Evolutionary conservation across 345 rosid genomes (phyloP).

Genomic region (Pistacia vera): DNA sequence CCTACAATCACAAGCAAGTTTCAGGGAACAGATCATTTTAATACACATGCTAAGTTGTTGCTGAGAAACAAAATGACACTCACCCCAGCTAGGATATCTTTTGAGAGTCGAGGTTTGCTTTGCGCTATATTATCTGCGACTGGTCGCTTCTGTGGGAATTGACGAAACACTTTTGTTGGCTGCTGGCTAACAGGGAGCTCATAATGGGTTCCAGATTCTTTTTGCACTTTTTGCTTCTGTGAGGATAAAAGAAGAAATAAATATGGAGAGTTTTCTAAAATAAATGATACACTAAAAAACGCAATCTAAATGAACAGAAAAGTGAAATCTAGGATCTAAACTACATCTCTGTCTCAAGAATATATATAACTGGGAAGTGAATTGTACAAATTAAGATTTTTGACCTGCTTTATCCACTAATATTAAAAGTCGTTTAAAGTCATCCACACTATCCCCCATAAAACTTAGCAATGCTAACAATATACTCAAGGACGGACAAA

Average conservation of each 20-base stretch:
- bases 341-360: neutral
- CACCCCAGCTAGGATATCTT: constrained; percentile 70
- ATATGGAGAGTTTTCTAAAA: neutral
- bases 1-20: constrained; percentile 34
- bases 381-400: no score
- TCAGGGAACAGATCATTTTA: constrained; percentile 1
- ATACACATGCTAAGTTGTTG: neutral
- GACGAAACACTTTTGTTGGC: constrained; percentile 47
- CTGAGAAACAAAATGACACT: constrained; percentile 28
- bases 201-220: constrained; percentile 38
- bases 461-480: neutral
- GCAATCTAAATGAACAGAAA: neutral
- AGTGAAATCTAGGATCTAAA: neutral
- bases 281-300: neutral
- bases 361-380: neutral
- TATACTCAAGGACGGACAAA: neutral
- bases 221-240: constrained; percentile 72
- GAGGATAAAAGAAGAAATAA: constrained; percentile 13
- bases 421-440: neutral
- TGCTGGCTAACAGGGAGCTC: constrained; percentile 38
- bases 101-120: constrained; percentile 64
- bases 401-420: neutral
- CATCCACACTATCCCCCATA: neutral
- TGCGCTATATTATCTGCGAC: constrained; percentile 44
- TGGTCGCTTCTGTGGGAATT: constrained; percentile 72